phyloP scores from a whole-genome alignment of 306 rosid species.

The Casuarina equisetifolia region DNA sequence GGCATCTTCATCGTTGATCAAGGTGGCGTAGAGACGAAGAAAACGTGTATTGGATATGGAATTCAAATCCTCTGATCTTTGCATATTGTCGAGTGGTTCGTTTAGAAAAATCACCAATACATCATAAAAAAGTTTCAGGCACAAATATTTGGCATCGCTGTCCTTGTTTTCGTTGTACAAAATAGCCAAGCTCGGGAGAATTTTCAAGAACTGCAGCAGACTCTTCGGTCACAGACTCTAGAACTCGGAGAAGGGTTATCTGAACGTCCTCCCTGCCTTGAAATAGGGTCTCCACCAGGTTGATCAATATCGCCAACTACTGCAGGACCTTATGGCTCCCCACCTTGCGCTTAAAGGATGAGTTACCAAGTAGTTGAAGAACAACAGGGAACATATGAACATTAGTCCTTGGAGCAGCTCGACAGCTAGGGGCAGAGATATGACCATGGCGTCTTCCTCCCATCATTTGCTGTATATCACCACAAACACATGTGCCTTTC shows the following conservation, averaged over 20 bases:
- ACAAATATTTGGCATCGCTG: conserved; percentile 92
- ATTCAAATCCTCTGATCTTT: conserved; percentile 41
- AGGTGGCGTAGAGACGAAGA: conserved; percentile 87
- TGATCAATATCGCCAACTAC: conserved; percentile 77
- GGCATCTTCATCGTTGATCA: conserved; percentile 92
- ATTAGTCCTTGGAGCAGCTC: too few species aligned
- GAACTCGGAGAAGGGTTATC: conserved; percentile 82
- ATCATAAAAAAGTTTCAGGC: conserved; percentile 83
- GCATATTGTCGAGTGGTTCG: conserved; percentile 57
- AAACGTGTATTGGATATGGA: conserved; percentile 63
- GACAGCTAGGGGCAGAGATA: conserved; percentile 24
- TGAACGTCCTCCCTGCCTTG: conserved; percentile 99
- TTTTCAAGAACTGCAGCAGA: conserved; percentile 19
- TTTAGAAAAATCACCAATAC: conserved; percentile 74
- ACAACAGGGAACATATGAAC: too few species aligned
- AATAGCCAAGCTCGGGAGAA: too few species aligned
- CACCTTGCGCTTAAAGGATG: conserved; percentile 79
- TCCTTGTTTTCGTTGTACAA: conserved; percentile 92
- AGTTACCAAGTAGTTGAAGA: conserved; percentile 59
- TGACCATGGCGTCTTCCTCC: conserved; percentile 94
- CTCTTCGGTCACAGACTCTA: conserved; percentile 85
- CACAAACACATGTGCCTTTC: conserved; percentile 75
- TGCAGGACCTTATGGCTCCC: conserved; percentile 64
- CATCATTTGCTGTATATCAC: conserved; percentile 90
- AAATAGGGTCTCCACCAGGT: conserved; percentile 76